Evolutionary conservation across 108 stramenopile genomes (phyloP), one percentile per base, ranked within the genome.

Genomic region (Nitzschia palea): DNA sequence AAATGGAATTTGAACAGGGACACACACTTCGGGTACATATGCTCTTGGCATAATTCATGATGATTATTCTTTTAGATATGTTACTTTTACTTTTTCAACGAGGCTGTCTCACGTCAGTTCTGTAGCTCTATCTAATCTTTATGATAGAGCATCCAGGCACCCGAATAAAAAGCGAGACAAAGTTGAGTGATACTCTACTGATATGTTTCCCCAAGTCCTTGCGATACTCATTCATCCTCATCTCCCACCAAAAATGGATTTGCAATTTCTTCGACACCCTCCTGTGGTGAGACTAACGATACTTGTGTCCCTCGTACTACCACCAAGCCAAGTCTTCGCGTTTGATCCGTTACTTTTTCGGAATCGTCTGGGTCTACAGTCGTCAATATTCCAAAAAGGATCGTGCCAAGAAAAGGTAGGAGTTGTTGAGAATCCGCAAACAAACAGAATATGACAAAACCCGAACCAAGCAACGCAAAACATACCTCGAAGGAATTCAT

Each of bases 271-370:
- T 94, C 92, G 45, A 82, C 83, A 27, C 92, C 92, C 6, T 94
- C 92, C 51, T 88, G 76, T 45, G 92, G 92, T 12, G 89, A 84
- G 5, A 94, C 89, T 27, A 94, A 74, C 48, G 86, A 86, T 15
- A 94, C 92, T 71, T 94, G 92, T 26, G 92, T 94, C 34, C 92
- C 92, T 32, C 92, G 72, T 44, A 94, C 77, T 4, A 94, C 92
- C 8, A 89, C 87, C 55, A 94, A 44, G 3, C 92, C 92, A 43
- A 94, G 63, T 67, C 68, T 79, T 52, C 92, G 52, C 36, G 86
- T 81, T 70, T 82, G 58, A 35, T 86, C 86, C 10, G 92, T 94
- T 3, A 89, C 66, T 53, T 44, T 55, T 59, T 89, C 76, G 4
- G 70, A 47, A 61, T 92, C 87, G 30, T 92, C 88, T 8, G 74